Evolutionary conservation across 805 yeast species (phyloP).

Genomic region (Wickerhamomyces pijperi): DNA sequence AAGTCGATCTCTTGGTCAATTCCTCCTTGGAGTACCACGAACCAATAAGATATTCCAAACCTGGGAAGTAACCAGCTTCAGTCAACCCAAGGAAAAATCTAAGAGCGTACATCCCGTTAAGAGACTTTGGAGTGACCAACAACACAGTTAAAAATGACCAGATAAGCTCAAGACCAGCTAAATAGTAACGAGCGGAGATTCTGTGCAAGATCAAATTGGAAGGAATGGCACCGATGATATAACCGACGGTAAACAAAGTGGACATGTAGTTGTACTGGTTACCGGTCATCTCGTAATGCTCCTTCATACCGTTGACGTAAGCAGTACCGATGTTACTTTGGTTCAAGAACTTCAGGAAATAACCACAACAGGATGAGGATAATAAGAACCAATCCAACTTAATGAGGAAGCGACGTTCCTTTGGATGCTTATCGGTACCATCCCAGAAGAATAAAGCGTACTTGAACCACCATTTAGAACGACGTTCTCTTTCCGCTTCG

Average conservation of each 20-base stretch:
- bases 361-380: constrained; percentile 3
- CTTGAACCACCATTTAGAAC: constrained; percentile 6
- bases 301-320: constrained; percentile 22
- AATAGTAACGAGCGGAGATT: constrained; percentile 31
- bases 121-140: constrained; percentile 19
- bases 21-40: constrained; percentile 25
- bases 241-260: constrained; percentile 38
- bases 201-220: constrained; percentile 29
- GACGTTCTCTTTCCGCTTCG: background rate
- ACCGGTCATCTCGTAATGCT: constrained; percentile 25
- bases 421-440: constrained; percentile 11
- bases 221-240: constrained; percentile 39
- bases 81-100: constrained; percentile 31
- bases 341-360: constrained; percentile 4
- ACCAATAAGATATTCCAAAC: constrained; percentile 32
- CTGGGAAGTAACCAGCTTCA: constrained; percentile 39
- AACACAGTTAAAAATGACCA: constrained; percentile 32
- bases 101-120: constrained; percentile 21
- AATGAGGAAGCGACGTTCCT: constrained; percentile 2
- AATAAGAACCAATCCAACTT: constrained; percentile 4
- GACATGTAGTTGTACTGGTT: constrained; percentile 33
- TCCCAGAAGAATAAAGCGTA: constrained; percentile 17
- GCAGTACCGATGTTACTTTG: constrained; percentile 17
- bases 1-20: constrained; percentile 23
- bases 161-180: constrained; percentile 30